Percentiles rank a stretch among this genome's conserved stretches.
These are phyloP conservation scores for Candida coquimbonensis DNA, from an alignment of 805 yeast genomes.

Conservation along the genomic window DNA sequence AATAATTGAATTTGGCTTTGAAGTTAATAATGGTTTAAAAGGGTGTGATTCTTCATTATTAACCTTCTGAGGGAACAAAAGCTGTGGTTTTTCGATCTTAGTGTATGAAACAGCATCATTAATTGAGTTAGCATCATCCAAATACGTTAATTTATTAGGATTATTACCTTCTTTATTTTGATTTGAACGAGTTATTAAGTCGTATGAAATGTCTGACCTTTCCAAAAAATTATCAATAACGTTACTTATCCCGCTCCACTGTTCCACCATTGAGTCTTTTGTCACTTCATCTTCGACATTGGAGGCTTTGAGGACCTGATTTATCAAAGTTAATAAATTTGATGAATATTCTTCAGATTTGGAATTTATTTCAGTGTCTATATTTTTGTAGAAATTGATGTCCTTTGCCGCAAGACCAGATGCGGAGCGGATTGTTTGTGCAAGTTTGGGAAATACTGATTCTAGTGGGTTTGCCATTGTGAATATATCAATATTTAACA, in stretches of 20 bases:
- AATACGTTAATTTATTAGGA: slow-evolving; percentile 30
- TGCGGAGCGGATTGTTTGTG: slow-evolving; percentile 56
- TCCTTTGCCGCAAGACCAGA: slow-evolving; percentile 72
- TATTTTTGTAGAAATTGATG: slow-evolving; percentile 61
- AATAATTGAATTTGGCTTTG: slow-evolving; percentile 65
- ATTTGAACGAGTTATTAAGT: slow-evolving; percentile 26
- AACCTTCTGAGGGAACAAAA: slow-evolving; percentile 37
- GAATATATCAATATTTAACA: background rate
- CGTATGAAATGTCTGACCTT: slow-evolving; percentile 64
- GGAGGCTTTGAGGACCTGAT: slow-evolving; percentile 32
- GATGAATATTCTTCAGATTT: slow-evolving; percentile 35
- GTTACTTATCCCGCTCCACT: slow-evolving; percentile 58
- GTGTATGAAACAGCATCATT: slow-evolving; percentile 15
- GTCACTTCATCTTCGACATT: slow-evolving; percentile 35
- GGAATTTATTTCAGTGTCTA: slow-evolving; percentile 42
- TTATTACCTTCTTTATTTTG: slow-evolving; percentile 6
- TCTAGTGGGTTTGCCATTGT: slow-evolving; percentile 4
- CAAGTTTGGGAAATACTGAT: slow-evolving; percentile 36
- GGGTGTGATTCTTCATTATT: slow-evolving; percentile 69
- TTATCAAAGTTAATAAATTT: slow-evolving; percentile 38
- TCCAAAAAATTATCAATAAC: slow-evolving; percentile 69
- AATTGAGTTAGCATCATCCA: slow-evolving; percentile 37
- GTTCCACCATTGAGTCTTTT: slow-evolving; percentile 23
- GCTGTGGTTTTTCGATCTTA: slow-evolving; percentile 62
- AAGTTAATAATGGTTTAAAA: slow-evolving; percentile 63